Base-by-base conservation (phyloP, 2,329 filamentous ascomycete species). In the Xylariales sp. region DNA sequence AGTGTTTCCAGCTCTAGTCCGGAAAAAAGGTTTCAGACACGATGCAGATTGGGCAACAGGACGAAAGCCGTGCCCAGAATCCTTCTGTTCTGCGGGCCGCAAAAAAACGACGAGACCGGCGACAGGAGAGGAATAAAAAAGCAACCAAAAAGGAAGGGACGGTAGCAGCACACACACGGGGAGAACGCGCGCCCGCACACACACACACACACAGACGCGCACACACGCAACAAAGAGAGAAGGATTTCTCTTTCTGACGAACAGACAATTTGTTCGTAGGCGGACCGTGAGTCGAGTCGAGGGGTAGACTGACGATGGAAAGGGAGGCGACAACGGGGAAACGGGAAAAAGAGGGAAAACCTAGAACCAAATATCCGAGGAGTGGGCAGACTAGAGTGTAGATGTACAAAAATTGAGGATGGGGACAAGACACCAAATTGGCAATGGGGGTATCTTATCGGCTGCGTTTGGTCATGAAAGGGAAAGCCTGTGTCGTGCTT, bases 251-350 rank as follows among this genome's bases (percentile, higher is more conserved):
- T 19, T 18, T 16, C 16, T n/a, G 13, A 14, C 18, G 34, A 19
- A 14, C 21, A 28, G 25, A 29, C 27, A 14, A 31, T 28, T 28
- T 27, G 35, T 5, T 30, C 27, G 35, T 38, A 28, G 35, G 27
- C 28, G 35, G 35, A 23, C 35, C 35, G 35, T 38, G 28, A 38
- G 35, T 38, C 35, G 35, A 23, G n/a, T n/a, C n/a, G n/a, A n/a
- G n/a, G 28, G 28, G 35, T 14, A 30, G 16, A 17, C 33, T 35
- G 33, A 35, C 33, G 21, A 30, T 18, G 30, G 17, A 38, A 31
- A 31, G 28, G 35, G 35, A 16, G 35, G 27, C 27, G n/a, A 30
- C 27, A 29, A 17, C 19, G 19, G 27, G 18, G 35, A 17, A 38
- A 31, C 21, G 13, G 27, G 18, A 20, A 31, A 31, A 38, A 25